Evolutionary conservation across 2,329 filamentous ascomycete species (phyloP).

Genomic region (Aspergillus ruber): DNA sequence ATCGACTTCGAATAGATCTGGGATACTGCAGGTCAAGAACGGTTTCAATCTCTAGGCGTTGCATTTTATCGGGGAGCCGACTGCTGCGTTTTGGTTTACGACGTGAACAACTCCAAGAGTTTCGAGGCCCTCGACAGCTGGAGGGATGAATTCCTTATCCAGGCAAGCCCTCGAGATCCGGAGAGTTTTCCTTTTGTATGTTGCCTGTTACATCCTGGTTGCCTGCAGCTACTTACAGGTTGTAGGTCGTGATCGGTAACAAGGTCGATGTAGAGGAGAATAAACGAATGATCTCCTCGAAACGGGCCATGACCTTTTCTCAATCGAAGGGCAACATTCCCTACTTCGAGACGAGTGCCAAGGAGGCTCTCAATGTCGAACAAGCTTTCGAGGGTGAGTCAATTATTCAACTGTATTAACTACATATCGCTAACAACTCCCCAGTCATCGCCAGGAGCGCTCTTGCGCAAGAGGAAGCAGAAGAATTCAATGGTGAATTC

Average conservation of each 20-base stretch:
- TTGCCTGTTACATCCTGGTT: slow-evolving; percentile 11
- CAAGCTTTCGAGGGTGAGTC: slow-evolving; percentile 66
- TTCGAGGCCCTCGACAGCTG: slow-evolving; percentile 98
- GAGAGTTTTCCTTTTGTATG: slow-evolving; percentile 96
- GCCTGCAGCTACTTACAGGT: neutral
- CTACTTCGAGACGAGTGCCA: slow-evolving; percentile 98
- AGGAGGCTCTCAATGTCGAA: slow-evolving; percentile 97
- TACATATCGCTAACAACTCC: slow-evolving; percentile 7
- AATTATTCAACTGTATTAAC: neutral
- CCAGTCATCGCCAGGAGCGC: slow-evolving; percentile 93
- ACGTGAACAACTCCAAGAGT: slow-evolving; percentile 98
- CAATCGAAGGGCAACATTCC: slow-evolving; percentile 96
- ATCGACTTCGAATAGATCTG: slow-evolving; percentile 59
- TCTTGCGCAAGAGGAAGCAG: slow-evolving; percentile 90
- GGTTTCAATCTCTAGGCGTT: slow-evolving; percentile 93
- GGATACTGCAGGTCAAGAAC: slow-evolving; percentile 96
- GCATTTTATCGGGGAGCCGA: slow-evolving; percentile 97
- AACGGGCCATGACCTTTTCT: slow-evolving; percentile 94
- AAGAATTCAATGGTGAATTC: slow-evolving; percentile 96
- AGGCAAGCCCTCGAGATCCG: slow-evolving; percentile 91
- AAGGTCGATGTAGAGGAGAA: slow-evolving; percentile 98
- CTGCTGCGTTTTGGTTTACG: slow-evolving; percentile 95
- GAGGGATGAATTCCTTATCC: slow-evolving; percentile 96
- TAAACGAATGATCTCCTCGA: slow-evolving; percentile 93
- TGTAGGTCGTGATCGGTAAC: slow-evolving; percentile 86